Percentiles rank a stretch among this genome's conserved stretches.
These are phyloP conservation scores for Cyphellophora attinorum DNA, from an alignment of 2,329 filamentous ascomycete genomes.

Conservation along the genomic window DNA sequence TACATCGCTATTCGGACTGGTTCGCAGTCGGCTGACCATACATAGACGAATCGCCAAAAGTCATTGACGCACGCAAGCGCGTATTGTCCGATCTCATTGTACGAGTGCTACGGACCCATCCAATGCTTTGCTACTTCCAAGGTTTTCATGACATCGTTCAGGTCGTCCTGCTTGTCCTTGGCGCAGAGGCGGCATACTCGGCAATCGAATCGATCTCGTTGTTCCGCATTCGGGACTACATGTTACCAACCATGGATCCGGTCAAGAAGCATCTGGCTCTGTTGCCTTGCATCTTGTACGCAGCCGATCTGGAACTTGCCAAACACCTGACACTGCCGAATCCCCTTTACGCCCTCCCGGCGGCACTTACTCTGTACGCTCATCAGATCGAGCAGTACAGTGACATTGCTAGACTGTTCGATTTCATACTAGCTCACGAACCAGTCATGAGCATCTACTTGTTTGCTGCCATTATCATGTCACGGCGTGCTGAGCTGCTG, in stretches of 20 bases:
- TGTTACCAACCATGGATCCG: conserved; percentile 78
- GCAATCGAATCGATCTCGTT: conserved; percentile 74
- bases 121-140: conserved; percentile 90
- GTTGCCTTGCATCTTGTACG: conserved; percentile 69
- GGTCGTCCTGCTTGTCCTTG: conserved; percentile 80
- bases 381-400: conserved; percentile 88
- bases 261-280: conserved; percentile 78
- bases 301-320: conserved; percentile 62
- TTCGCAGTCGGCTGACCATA: conserved; percentile 18
- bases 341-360: conserved; percentile 88
- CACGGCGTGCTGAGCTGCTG: conserved; percentile 73
- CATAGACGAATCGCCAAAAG: conserved; percentile 56
- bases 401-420: conserved; percentile 83
- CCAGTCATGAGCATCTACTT: conserved; percentile 86
- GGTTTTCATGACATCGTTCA: conserved; percentile 98
- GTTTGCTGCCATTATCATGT: conserved; percentile 78
- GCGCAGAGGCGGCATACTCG: conserved; percentile 47
- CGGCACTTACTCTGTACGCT: conserved; percentile 89
- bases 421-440: conserved; percentile 78
- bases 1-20: too few relatives aligned
- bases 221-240: conserved; percentile 90
- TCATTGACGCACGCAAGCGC: conserved; percentile 60
- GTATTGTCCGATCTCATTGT: conserved; percentile 74
- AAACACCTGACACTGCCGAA: conserved; percentile 66
- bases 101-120: conserved; percentile 67